phyloP scores from a whole-genome alignment of 176 grass and related monocot genomes.

The Avena atlantica region DNA sequence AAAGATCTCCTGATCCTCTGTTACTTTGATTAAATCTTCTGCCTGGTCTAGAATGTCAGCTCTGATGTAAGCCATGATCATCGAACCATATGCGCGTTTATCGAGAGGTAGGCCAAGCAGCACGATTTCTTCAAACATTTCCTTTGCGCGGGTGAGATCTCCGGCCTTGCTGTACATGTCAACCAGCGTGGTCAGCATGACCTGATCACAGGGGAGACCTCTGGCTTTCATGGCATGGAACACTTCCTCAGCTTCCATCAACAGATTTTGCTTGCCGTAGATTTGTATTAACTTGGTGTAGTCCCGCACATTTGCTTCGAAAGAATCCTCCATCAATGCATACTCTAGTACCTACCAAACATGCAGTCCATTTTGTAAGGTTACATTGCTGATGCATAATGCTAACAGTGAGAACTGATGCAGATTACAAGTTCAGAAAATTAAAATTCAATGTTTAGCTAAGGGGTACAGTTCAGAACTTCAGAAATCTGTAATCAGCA shows the following conservation, averaged over 20 bases:
- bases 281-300: constrained; percentile 84
- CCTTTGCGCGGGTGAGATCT: constrained; percentile 19
- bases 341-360: constrained; percentile 62
- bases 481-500: neutral
- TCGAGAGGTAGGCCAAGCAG: constrained; percentile 67
- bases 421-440: neutral
- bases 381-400: neutral
- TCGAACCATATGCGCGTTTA: constrained; percentile 78
- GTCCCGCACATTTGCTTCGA: constrained; percentile 77
- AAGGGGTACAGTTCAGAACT: neutral
- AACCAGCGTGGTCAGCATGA: constrained; percentile 43
- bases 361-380: neutral
- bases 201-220: constrained; percentile 75
- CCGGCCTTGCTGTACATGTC: constrained; percentile 27
- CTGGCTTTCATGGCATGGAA: constrained; percentile 69
- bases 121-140: constrained; percentile 70
- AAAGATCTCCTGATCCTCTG: constrained; percentile 65
- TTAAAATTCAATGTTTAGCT: neutral
- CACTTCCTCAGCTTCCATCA: constrained; percentile 70
- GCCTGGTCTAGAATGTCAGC: constrained; percentile 68
- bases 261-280: constrained; percentile 71
- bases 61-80: constrained; percentile 92
- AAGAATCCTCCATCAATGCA: constrained; percentile 70
- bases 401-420: neutral
- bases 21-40: constrained; percentile 66